A percentile compares a stretch with the other conserved stretches of the same genome.
Evolutionary conservation across 768 basidiomycete species (phyloP).

Genomic region (Suillus spraguei): DNA sequence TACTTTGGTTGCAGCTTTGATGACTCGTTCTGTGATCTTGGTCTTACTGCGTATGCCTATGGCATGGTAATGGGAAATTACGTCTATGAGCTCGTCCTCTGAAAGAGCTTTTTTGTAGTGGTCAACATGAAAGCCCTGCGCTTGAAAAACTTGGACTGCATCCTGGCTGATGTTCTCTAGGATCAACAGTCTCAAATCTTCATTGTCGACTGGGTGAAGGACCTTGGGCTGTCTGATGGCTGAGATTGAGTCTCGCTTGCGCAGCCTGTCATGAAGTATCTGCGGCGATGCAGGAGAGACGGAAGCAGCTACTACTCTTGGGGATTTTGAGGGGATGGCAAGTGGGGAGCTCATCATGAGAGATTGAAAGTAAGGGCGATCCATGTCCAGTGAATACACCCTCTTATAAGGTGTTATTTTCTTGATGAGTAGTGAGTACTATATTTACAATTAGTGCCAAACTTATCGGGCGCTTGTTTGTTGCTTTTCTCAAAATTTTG

Average conservation of each 20-base stretch:
- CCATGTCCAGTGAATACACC: slow-evolving; percentile 12
- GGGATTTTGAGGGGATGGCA: slow-evolving; percentile 37
- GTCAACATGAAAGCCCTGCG: slow-evolving; percentile 91
- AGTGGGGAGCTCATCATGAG: slow-evolving; percentile 50
- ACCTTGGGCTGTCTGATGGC: slow-evolving; percentile 61
- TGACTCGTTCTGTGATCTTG: slow-evolving; percentile 88
- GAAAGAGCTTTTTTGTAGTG: slow-evolving; percentile 81
- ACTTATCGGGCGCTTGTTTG: neutral
- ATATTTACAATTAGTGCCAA: neutral
- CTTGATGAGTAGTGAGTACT: neutral
- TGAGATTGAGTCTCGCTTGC: slow-evolving; percentile 35
- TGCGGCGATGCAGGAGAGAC: slow-evolving; percentile 49
- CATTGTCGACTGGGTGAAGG: slow-evolving; percentile 83
- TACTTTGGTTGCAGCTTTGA: slow-evolving; percentile 87
- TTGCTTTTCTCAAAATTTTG: slow-evolving; percentile 9
- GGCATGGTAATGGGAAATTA: slow-evolving; percentile 85
- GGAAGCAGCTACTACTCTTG: slow-evolving; percentile 48
- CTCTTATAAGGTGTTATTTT: slow-evolving; percentile 18
- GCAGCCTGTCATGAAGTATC: slow-evolving; percentile 50
- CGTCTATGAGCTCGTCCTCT: slow-evolving; percentile 91
- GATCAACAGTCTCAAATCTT: slow-evolving; percentile 77
- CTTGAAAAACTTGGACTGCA: slow-evolving; percentile 78
- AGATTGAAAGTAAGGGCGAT: slow-evolving; percentile 18
- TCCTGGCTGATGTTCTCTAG: slow-evolving; percentile 96
- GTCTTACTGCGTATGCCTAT: slow-evolving; percentile 98